Conservation (phyloP, 257 asterid genomes). For the Solanum clarkiae region DNA sequence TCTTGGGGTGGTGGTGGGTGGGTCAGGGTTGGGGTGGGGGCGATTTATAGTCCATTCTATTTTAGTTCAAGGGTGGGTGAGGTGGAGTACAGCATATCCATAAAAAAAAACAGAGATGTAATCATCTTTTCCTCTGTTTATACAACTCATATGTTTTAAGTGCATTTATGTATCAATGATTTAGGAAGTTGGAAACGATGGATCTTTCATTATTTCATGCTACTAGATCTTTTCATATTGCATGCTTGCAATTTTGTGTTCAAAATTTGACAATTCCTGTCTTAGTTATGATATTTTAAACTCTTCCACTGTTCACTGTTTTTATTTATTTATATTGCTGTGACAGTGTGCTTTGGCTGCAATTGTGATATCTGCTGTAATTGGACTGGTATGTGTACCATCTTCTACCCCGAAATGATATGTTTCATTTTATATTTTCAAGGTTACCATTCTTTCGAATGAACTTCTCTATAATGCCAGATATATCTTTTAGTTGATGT, state of each 20-base stretch:
- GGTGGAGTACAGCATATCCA: neutral
- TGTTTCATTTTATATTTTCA: neutral
- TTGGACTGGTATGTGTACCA: conserved; percentile 75
- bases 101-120: neutral
- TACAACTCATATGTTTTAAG: neutral
- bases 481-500: neutral
- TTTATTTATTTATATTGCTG: neutral
- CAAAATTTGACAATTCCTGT: neutral
- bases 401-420: neutral
- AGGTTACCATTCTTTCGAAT: neutral
- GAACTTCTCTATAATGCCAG: neutral
- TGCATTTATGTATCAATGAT: neutral
- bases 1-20: neutral
- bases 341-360: conserved; percentile 91
- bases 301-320: neutral
- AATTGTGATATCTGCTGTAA: conserved; percentile 92
- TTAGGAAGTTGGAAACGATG: neutral
- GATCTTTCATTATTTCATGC: neutral
- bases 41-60: no score
- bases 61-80: neutral
- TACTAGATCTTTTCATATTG: neutral
- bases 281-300: neutral
- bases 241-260: neutral
- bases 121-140: neutral
- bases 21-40: no score